Percentiles rank a stretch among this genome's conserved stretches.
Conservation (phyloP, 176 grass and related monocot species). For the Ananas comosus region DNA sequence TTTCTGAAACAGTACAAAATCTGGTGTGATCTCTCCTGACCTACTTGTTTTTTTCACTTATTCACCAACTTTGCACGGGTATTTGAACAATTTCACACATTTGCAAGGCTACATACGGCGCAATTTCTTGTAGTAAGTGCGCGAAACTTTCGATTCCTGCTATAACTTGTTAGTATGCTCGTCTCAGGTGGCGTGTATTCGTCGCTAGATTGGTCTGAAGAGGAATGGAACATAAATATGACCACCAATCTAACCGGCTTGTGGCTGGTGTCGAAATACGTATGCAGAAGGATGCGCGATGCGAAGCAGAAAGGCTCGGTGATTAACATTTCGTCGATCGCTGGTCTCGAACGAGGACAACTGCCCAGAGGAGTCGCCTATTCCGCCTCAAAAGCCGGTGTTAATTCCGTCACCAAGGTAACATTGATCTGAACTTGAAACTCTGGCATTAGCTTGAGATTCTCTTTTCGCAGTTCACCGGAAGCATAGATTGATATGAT, state of each 20-base stretch:
- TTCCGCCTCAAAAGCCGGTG: conserved; percentile 26
- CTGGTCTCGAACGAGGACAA: conserved; percentile 18
- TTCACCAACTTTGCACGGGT: too few species aligned
- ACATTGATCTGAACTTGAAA: background rate
- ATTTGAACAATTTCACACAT: too few species aligned
- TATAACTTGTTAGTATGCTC: background rate
- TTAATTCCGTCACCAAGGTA: conserved; percentile 27
- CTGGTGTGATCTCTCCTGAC: too few species aligned
- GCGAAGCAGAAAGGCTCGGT: conserved; percentile 35
- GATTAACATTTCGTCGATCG: conserved; percentile 37
- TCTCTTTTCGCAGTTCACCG: too few species aligned
- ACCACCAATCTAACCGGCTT: conserved; percentile 36
- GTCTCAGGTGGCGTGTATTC: conserved; percentile 23
- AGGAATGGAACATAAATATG: conserved; percentile 31
- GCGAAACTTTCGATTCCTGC: background rate
- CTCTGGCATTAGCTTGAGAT: background rate
- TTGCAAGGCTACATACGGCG: too few species aligned
- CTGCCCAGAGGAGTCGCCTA: conserved; percentile 29
- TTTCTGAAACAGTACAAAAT: too few species aligned
- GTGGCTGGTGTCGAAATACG: conserved; percentile 37
- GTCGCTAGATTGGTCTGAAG: conserved; percentile 36
- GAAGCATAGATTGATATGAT: too few species aligned
- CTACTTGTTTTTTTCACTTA: too few species aligned
- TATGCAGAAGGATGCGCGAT: conserved; percentile 33
- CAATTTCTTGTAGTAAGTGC: background rate